Percentiles rank a stretch among this genome's conserved stretches.
Conservation (phyloP, 2,329 filamentous ascomycete genomes). For the Sarocladium strictum region DNA sequence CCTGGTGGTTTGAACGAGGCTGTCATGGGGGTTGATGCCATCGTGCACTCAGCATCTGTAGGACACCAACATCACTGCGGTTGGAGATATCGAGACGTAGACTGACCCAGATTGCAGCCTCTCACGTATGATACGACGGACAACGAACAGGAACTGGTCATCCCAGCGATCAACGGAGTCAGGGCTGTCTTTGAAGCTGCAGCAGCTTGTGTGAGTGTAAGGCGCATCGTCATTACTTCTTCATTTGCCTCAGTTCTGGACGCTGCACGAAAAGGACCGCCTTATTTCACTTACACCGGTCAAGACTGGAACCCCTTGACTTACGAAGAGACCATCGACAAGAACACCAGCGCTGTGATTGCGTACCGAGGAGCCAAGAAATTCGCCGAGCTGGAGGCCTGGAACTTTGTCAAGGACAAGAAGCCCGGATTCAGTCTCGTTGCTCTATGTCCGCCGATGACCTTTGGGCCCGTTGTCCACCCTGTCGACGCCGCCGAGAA, state of each 20-base stretch:
- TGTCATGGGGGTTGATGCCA: slow-evolving; percentile 33
- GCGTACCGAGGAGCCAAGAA: slow-evolving; percentile 29
- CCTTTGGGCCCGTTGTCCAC: slow-evolving; percentile 37
- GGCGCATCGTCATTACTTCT: slow-evolving; percentile 50
- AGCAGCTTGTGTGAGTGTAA: slow-evolving; percentile 17
- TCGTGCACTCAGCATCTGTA: slow-evolving; percentile 40
- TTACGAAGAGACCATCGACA: slow-evolving; percentile 38
- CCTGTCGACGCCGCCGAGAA: slow-evolving; percentile 26
- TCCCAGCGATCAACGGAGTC: slow-evolving; percentile 40
- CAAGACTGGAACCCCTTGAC: slow-evolving; percentile 54
- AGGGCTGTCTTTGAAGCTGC: slow-evolving; percentile 32
- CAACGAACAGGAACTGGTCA: slow-evolving; percentile 38
- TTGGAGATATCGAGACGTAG: too few relatives aligned
- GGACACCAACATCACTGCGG: slow-evolving; percentile 14
- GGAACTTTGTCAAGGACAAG: slow-evolving; percentile 26
- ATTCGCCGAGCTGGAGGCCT: slow-evolving; percentile 28
- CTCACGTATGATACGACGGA: slow-evolving; percentile 36
- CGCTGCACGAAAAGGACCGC: slow-evolving; percentile 36
- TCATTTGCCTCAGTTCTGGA: slow-evolving; percentile 63
- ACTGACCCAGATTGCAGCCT: slow-evolving; percentile 28
- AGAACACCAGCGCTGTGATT: slow-evolving; percentile 31
- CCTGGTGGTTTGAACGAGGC: slow-evolving; percentile 29
- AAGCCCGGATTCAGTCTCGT: slow-evolving; percentile 34
- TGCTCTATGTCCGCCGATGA: slow-evolving; percentile 38
- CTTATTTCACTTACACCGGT: slow-evolving; percentile 46